Base-by-base conservation (phyloP, 169 alveolate species). In the Eimeria brunetti region DNA sequence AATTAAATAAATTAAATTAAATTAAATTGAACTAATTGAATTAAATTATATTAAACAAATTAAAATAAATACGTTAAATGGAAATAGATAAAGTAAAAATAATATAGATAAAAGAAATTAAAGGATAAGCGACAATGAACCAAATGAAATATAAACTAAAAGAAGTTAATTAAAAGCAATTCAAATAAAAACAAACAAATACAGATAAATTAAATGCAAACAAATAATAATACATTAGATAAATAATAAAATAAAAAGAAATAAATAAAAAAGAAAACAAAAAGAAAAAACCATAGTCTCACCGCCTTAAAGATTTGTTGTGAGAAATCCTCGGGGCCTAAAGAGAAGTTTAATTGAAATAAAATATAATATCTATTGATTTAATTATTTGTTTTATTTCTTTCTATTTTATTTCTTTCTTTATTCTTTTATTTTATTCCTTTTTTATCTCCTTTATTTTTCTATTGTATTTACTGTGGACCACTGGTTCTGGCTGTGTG, bases 241-340 rank as follows among this genome's bases (percentile, higher is more conserved):
- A n/a, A n/a, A n/a, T n/a, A n/a, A n/a, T n/a, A n/a, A n/a, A n/a
- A n/a, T n/a, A n/a, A n/a, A n/a, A n/a, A n/a, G n/a, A n/a, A n/a
- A n/a, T 69, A n/a, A 9, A 9, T 14, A n/a, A n/a, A n/a, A n/a
- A n/a, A n/a, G n/a, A n/a, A n/a, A n/a, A n/a, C n/a, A n/a, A n/a
- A n/a, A n/a, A n/a, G n/a, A n/a, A n/a, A n/a, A n/a, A n/a, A n/a
- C n/a, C n/a, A n/a, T n/a, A n/a, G n/a, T n/a, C 84, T 11, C 30
- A 73, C 84, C 8, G 84, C 84, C 36, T 38, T 73, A 5, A 73
- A 24, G 9, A 73, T 73, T 8, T 73, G 46, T 53, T 73, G 56
- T 24, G 84, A 46, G 27, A 73, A 14, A 33, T 73, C 84, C 30
- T 73, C 84, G 24, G 84, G 46, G 56, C 84, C 84, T 73, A 33